Evolutionary conservation across 202 grass and related monocot genomes (phyloP), one percentile per base, ranked within the genome.

Genomic region (Elaeis oleifera): DNA sequence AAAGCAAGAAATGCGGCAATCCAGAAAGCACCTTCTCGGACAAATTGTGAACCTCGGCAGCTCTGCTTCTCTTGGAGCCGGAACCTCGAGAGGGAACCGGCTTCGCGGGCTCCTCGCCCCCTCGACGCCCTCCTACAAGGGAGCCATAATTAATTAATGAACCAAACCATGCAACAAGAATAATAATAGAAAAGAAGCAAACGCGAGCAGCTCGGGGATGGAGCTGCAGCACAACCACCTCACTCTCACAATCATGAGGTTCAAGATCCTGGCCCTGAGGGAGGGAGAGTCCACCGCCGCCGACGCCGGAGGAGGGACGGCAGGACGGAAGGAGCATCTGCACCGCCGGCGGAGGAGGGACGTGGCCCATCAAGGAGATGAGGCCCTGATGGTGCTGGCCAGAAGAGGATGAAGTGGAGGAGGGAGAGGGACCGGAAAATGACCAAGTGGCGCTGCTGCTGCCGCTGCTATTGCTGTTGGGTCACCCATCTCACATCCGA

Each of bases 1-100:
- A 51, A n/a, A 23, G 3, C 6, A 5, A 20, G 58, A 24, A 49
- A 67, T n/a, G 17, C 13, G 5, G 22, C 32, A 53, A 13, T 57
- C 52, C 18, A 11, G 2, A 23, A 11, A 23, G 5, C 58, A 90
- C 90, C 86, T 95, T 90, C 49, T 95, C 86, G 23, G 86, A 95
- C 61, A 95, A 85, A 77, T 95, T 90, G 63, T 95, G 90, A 66
- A 90, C 86, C 76, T 95, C 90, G 44, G 86, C 83, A 50, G 78
- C 83, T 31, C 90, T 78, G 70, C 81, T 90, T 53, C 91, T 76
- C 76, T 90, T 96, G 79, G 87, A 81, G 56, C 84, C 76, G 1
- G 91, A 96, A 8, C 71, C 78, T 26, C 87, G 76, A 18, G 71
- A 49, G 17, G 60, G 77, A 53, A 53, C 53, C 50, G 31, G 11